Conservation (phyloP, 768 basidiomycete species). For the Leccinum disarticulatum region DNA sequence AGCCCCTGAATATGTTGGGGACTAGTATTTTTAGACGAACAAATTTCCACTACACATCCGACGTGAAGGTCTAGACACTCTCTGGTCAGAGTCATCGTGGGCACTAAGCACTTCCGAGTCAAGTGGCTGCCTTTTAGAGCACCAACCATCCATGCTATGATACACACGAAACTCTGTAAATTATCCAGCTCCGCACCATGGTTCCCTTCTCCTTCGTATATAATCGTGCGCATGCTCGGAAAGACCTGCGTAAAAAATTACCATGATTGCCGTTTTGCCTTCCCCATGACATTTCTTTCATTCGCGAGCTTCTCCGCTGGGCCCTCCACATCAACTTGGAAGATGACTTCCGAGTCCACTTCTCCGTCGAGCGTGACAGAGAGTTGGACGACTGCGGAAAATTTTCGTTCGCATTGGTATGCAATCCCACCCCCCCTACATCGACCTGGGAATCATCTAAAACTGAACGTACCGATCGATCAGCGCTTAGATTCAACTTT, state of each 20-base stretch:
- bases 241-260: not conserved
- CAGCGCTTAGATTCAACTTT: too few relatives aligned
- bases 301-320: not conserved
- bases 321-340: not conserved
- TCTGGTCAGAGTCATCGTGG: not conserved
- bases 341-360: conserved; percentile 5
- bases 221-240: conserved; percentile 1
- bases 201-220: conserved; percentile 6
- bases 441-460: not conserved
- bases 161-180: not conserved
- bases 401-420: conserved; percentile 22
- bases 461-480: not conserved
- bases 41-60: not conserved
- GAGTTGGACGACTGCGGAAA: conserved; percentile 26
- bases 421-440: not conserved
- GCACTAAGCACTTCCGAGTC: not conserved
- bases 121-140: not conserved
- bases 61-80: conserved; percentile 12
- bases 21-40: not conserved
- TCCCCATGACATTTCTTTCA: conserved; percentile 9
- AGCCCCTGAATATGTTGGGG: conserved; percentile 4
- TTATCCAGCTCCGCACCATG: not conserved
- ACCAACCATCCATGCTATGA: not conserved
- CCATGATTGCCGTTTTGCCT: not conserved
- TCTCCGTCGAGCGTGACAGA: conserved; percentile 16